These are phyloP conservation scores for Sporothrix schenckii DNA, from an alignment of 2,329 filamentous ascomycete species.

Conservation along the genomic window DNA sequence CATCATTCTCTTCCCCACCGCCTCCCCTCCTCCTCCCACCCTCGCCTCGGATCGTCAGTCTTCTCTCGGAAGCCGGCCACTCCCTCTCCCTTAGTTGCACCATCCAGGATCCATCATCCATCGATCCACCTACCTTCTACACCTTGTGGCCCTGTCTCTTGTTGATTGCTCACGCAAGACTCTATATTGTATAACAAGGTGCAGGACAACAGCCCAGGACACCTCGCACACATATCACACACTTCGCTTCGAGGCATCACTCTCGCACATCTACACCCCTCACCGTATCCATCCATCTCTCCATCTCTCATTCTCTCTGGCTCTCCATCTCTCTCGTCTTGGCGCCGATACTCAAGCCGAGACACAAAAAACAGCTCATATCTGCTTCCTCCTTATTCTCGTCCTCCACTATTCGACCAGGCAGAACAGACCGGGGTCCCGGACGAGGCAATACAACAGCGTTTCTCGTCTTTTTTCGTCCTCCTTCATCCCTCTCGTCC, in stretches of 20 bases:
- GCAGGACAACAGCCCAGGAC: not conserved
- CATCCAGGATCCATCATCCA: not conserved
- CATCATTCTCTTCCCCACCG: too few species aligned
- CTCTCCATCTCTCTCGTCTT: not conserved
- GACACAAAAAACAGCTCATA: not conserved
- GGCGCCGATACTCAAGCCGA: not conserved
- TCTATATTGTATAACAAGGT: not conserved
- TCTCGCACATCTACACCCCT: not conserved
- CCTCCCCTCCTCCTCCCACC: too few species aligned
- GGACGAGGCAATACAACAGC: not conserved
- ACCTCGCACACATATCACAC: constrained; percentile 22
- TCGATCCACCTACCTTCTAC: too few species aligned
- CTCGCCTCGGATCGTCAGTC: too few species aligned
- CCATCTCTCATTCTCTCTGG: not conserved
- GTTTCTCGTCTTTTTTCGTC: not conserved
- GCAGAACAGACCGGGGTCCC: constrained; percentile 13
- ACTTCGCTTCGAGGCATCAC: not conserved
- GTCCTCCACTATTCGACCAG: not conserved
- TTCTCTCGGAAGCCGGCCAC: too few species aligned
- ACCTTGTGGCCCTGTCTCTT: too few species aligned
- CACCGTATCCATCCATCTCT: not conserved
- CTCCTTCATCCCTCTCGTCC: not conserved
- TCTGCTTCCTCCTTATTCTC: not conserved
- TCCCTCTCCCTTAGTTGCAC: too few species aligned
- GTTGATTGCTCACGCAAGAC: not conserved